These are phyloP conservation scores for Xanthoconium stramineum DNA, from an alignment of 768 basidiomycete species.

Conservation along the genomic window DNA sequence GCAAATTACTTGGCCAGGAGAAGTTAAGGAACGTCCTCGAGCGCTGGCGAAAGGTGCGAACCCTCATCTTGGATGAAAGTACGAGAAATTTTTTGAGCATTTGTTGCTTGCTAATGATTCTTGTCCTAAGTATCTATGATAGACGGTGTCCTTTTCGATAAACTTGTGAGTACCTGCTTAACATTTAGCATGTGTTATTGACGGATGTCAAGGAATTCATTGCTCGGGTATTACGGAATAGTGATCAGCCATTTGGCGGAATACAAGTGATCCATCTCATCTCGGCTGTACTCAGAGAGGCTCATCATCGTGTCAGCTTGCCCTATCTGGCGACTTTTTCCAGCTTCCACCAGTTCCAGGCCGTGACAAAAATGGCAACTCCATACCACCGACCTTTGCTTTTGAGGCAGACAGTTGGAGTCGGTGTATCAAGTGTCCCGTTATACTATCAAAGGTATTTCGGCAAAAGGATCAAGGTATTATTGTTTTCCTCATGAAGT, in stretches of 20 bases:
- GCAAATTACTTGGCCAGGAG: slow-evolving; percentile 47
- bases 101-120: neutral
- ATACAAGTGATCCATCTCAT: slow-evolving; percentile 60
- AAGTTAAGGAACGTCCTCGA: slow-evolving; percentile 39
- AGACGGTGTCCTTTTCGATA: slow-evolving; percentile 77
- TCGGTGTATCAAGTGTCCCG: slow-evolving; percentile 53
- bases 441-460: slow-evolving; percentile 72
- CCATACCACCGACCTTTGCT: slow-evolving; percentile 58
- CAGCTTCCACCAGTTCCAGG: slow-evolving; percentile 81
- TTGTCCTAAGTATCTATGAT: slow-evolving; percentile 77
- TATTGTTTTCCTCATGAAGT: slow-evolving; percentile 1
- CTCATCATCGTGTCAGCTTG: slow-evolving; percentile 44
- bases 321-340: slow-evolving; percentile 87
- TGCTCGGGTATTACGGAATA: slow-evolving; percentile 54
- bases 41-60: slow-evolving; percentile 61
- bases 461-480: slow-evolving; percentile 80
- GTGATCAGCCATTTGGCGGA: slow-evolving; percentile 69
- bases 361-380: slow-evolving; percentile 43
- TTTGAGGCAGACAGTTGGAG: slow-evolving; percentile 82
- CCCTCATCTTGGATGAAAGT: slow-evolving; percentile 87
- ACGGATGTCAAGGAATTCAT: slow-evolving; percentile 49
- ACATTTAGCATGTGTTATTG: slow-evolving; percentile 35
- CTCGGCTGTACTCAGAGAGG: neutral
- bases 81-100: slow-evolving; percentile 19
- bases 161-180: slow-evolving; percentile 48